Evolutionary conservation across 148 eudicot genomes (phyloP).

Genomic region (Fagopyrum homotropicum): DNA sequence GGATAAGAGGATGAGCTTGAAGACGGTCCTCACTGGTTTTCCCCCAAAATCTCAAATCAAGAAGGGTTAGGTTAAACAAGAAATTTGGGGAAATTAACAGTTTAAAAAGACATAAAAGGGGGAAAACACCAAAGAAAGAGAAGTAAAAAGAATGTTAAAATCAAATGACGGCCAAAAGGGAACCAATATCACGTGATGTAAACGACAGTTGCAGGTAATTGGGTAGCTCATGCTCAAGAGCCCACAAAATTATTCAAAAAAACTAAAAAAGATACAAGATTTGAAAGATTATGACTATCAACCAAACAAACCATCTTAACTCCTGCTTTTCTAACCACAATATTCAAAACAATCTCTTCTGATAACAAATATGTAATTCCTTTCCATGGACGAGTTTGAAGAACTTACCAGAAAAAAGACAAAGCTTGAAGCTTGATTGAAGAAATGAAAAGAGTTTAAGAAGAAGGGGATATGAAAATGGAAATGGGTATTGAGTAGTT

Average conservation of each 20-base stretch:
- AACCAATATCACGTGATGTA: conserved; percentile 4
- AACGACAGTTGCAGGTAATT: conserved; percentile 4
- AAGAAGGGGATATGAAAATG: background rate
- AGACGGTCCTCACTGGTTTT: background rate
- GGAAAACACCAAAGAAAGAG: background rate
- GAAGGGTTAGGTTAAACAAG: no score
- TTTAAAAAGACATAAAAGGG: no score
- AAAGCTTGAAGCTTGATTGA: background rate
- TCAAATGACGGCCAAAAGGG: background rate
- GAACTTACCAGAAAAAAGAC: conserved; percentile 1
- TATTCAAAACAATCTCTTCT: background rate
- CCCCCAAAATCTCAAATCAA: background rate
- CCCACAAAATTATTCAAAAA: background rate
- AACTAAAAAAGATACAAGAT: background rate
- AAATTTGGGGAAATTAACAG: no score
- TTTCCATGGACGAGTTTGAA: background rate
- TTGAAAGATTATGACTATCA: conserved; percentile 4
- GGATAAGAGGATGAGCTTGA: background rate
- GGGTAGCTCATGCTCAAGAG: conserved; percentile 7
- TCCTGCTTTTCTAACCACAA: conserved; percentile 3
- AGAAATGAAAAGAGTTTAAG: background rate
- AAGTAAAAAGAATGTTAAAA: background rate
- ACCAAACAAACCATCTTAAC: background rate
- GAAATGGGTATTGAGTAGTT: background rate
- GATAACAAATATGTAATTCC: background rate